Conservation (phyloP, 805 yeast species). For the Ogataea salicorniae region DNA sequence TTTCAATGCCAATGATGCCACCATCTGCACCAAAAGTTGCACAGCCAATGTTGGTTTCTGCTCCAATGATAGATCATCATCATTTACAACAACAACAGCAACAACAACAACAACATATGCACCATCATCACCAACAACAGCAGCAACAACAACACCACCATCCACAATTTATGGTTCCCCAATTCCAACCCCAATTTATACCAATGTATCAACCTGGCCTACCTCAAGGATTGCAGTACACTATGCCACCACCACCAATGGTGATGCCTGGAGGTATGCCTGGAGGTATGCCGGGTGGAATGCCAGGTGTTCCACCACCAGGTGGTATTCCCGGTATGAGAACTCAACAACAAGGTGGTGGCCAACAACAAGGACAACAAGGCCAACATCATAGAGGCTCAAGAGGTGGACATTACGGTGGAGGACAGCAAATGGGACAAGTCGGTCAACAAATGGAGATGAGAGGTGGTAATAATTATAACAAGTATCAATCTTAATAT, state of each 20-base stretch:
- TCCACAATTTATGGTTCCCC: background rate
- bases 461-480: constrained; percentile 2
- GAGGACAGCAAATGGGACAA: constrained; percentile 6
- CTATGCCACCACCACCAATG: constrained; percentile 1
- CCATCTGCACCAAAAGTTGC: constrained; percentile 17
- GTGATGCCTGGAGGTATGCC: background rate
- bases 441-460: constrained; percentile 1
- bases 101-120: constrained; percentile 9
- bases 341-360: constrained; percentile 1
- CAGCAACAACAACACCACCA: constrained; percentile 12
- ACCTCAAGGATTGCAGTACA: too few species aligned
- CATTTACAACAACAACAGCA: constrained; percentile 12
- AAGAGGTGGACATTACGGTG: constrained; percentile 9
- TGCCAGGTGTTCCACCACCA: background rate
- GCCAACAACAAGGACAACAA: background rate
- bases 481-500: background rate
- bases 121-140: constrained; percentile 13
- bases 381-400: constrained; percentile 3
- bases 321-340: background rate
- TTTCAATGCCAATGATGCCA: constrained; percentile 18
- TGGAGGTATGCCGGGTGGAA: background rate
- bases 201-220: constrained; percentile 7
- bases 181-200: constrained; percentile 1
- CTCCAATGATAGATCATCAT: constrained; percentile 7
- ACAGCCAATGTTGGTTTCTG: constrained; percentile 17